Conservation (phyloP, 2,329 filamentous ascomycete species). For the Waltergamsia citrina region DNA sequence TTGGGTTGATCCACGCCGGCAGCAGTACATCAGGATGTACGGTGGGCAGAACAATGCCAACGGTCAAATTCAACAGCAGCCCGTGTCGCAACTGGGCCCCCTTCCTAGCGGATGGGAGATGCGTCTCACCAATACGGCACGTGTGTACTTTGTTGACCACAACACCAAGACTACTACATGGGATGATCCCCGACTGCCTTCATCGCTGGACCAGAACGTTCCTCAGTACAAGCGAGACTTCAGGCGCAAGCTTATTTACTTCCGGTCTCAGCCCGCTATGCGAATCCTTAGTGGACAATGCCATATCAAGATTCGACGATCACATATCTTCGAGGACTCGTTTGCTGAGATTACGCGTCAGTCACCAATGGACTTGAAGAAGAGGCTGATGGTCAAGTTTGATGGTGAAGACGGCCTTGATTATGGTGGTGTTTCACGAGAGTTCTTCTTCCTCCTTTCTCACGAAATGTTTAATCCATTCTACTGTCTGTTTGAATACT, state of each 20-base stretch:
- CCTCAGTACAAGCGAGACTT: constrained; percentile 99
- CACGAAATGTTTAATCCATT: constrained; percentile 99
- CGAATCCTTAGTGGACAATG: constrained; percentile 94
- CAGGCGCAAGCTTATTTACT: constrained; percentile 95
- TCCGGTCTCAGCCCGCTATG: constrained; percentile 93
- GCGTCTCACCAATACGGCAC: constrained; percentile 94
- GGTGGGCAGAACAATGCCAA: constrained; percentile 75
- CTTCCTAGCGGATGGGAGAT: constrained; percentile 98
- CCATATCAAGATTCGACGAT: constrained; percentile 93
- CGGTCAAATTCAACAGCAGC: constrained; percentile 90
- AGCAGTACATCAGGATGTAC: constrained; percentile 98
- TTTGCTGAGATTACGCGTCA: constrained; percentile 98
- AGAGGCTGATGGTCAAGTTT: constrained; percentile 98
- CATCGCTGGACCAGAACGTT: constrained; percentile 94
- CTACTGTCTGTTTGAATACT: constrained; percentile 99
- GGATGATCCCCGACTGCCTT: constrained; percentile 93
- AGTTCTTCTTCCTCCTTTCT: constrained; percentile 98
- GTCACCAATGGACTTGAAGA: constrained; percentile 92
- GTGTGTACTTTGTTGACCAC: constrained; percentile 98
- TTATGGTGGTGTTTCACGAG: constrained; percentile 93
- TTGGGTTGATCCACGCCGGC: constrained; percentile 93
- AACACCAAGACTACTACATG: constrained; percentile 99
- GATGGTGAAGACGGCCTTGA: constrained; percentile 97
- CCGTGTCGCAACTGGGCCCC: constrained; percentile 91
- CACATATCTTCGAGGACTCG: constrained; percentile 97